Evolutionary conservation across 2,329 filamentous ascomycete genomes (phyloP), one percentile per base, ranked within the genome.

Genomic region (Arachnopeziza araneosa): DNA sequence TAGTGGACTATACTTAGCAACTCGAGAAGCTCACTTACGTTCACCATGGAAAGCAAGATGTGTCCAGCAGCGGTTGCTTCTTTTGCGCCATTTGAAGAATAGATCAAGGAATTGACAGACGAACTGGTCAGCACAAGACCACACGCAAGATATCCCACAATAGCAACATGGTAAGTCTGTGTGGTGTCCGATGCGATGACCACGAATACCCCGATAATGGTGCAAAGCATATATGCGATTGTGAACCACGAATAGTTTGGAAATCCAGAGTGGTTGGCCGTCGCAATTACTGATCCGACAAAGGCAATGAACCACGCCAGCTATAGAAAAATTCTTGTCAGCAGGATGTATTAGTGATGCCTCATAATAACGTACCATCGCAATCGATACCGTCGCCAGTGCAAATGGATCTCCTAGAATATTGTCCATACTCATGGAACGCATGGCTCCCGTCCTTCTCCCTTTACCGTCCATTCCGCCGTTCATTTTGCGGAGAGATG

Each of bases 401-500:
- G 93, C 93, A 76, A 99, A 98, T 6, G 95, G 95, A 77, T 99
- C 93, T 70, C 95, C 95, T 63, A 97, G 82, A 69, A 99, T 92
- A 77, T 97, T 96, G 73, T 90, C 90, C 75, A 93, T 76, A 75
- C 84, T 88, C 75, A 96, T 87, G 69, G 76, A 78, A 65, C 78
- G 75, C 77, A 78, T 80, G 60, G 70, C 71, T 56, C 79, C 78
- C 72, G 75, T 79, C 72, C 82, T 79, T 71, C 80, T 75, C 57
- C 77, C 67, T 67, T 69, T 76, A 67, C 78, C 79, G 72, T 86
- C 78, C 73, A 84, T 81, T 67, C 83, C 83, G 74, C 85, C 80
- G 80, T 92, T 89, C 89, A 91, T 91, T 86, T 91, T 92, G 77
- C 79, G 80, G 72, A 91, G 78, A 68, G 89, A 92, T 70, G 89